Conservation (phyloP, 2,329 filamentous ascomycete genomes). For the Thielaviopsis musarum region DNA sequence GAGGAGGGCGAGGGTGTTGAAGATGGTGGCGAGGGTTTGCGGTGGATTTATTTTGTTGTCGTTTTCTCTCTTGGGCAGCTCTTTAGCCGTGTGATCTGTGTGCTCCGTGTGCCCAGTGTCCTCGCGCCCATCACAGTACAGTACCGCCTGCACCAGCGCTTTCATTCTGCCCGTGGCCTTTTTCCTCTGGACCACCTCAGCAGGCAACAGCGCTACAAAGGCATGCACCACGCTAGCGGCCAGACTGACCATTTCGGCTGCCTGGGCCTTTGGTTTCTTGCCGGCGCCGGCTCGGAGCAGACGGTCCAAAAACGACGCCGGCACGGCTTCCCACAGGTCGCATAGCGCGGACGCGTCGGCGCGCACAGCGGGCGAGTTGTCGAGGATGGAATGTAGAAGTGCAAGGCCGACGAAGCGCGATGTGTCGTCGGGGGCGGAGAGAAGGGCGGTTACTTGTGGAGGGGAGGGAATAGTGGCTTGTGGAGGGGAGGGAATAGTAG, state of each 20-base stretch:
- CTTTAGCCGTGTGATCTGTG: background rate
- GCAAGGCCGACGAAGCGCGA: slow-evolving; percentile 51
- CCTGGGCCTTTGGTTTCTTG: slow-evolving; percentile 25
- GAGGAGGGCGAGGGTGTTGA: slow-evolving; percentile 41
- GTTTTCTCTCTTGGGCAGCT: background rate
- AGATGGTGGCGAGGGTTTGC: slow-evolving; percentile 30
- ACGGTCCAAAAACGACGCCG: slow-evolving; percentile 46
- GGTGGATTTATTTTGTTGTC: too few relatives aligned
- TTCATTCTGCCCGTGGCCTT: slow-evolving; percentile 37
- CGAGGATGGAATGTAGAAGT: slow-evolving; percentile 47
- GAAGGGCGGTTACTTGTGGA: slow-evolving; percentile 35
- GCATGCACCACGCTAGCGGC: slow-evolving; percentile 46
- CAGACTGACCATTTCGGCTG: slow-evolving; percentile 41
- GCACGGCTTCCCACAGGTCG: slow-evolving; percentile 42
- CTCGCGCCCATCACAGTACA: slow-evolving; percentile 19
- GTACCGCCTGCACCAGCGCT: slow-evolving; percentile 33
- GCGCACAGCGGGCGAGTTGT: slow-evolving; percentile 37
- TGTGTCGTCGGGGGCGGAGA: slow-evolving; percentile 47
- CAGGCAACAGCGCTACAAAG: slow-evolving; percentile 40
- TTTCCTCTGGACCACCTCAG: slow-evolving; percentile 24
- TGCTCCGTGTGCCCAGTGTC: slow-evolving; percentile 28
- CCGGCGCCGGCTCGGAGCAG: slow-evolving; percentile 37
- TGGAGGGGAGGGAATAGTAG: too few relatives aligned
- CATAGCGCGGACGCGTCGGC: slow-evolving; percentile 28
- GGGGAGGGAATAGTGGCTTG: background rate